Evolutionary conservation across 2,329 filamentous ascomycete species (phyloP).

Genomic region (Gnomoniopsis sp.): DNA sequence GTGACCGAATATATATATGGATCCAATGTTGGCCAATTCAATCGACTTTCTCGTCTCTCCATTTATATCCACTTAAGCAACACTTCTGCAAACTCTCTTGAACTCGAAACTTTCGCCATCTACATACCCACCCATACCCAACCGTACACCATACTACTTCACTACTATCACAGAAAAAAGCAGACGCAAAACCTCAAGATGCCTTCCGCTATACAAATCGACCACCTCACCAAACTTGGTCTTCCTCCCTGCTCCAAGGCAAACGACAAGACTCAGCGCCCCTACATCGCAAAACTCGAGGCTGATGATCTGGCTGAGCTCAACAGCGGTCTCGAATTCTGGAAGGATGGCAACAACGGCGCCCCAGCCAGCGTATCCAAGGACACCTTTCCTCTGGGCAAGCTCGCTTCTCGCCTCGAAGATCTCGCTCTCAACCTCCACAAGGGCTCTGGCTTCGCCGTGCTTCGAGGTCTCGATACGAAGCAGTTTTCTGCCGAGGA

Average conservation of each 20-base stretch:
- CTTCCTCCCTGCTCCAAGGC: neutral
- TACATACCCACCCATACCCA: too few species aligned
- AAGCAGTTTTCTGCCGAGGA: constrained; percentile 48
- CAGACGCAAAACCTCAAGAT: neutral
- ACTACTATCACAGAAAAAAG: too few species aligned
- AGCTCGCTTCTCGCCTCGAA: constrained; percentile 31
- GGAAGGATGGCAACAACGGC: constrained; percentile 23
- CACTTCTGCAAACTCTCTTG: too few species aligned
- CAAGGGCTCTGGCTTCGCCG: constrained; percentile 45
- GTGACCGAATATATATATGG: too few species aligned
- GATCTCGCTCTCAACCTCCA: constrained; percentile 35
- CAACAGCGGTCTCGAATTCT: constrained; percentile 24
- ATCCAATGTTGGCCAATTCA: too few species aligned
- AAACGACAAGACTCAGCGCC: neutral
- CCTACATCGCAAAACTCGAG: constrained; percentile 19
- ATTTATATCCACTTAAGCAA: too few species aligned
- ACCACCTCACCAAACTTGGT: neutral
- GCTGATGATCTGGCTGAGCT: constrained; percentile 19
- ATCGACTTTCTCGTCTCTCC: too few species aligned
- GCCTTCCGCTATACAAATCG: neutral
- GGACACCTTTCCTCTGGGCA: constrained; percentile 39
- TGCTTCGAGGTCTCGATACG: constrained; percentile 52
- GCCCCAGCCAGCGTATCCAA: constrained; percentile 29
- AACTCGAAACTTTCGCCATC: too few species aligned
- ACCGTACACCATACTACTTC: too few species aligned